Conservation (phyloP, 2,329 filamentous ascomycete genomes). For the Sphaerulina populicola region DNA sequence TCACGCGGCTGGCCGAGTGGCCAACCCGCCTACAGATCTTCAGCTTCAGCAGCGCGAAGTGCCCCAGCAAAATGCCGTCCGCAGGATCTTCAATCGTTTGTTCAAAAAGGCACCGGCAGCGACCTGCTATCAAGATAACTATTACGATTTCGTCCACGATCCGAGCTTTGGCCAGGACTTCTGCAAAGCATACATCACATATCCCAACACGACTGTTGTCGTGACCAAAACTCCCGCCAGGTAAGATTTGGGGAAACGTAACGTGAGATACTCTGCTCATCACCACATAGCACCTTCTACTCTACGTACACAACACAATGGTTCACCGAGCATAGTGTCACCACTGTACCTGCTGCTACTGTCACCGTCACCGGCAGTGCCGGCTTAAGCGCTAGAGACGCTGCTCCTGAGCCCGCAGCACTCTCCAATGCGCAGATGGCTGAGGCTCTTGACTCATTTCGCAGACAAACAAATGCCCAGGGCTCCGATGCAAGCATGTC, state of each 20-base stretch:
- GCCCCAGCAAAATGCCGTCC: slow-evolving; percentile 11
- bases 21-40: slow-evolving; percentile 13
- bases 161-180: slow-evolving; percentile 21
- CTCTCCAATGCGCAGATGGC: background rate
- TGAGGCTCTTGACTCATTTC: slow-evolving; percentile 19
- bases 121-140: slow-evolving; percentile 17
- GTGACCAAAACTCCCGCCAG: slow-evolving; percentile 26
- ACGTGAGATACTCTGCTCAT: background rate
- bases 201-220: slow-evolving; percentile 23
- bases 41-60: slow-evolving; percentile 20
- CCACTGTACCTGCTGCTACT: slow-evolving; percentile 24
- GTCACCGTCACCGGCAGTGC: slow-evolving; percentile 17
- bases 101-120: slow-evolving; percentile 17
- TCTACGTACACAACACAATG: slow-evolving; percentile 19
- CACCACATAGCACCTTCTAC: slow-evolving; percentile 15
- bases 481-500: slow-evolving; percentile 17
- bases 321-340: slow-evolving; percentile 16
- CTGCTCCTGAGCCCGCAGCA: slow-evolving; percentile 15
- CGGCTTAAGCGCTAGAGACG: slow-evolving; percentile 17
- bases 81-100: slow-evolving; percentile 22
- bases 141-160: slow-evolving; percentile 24
- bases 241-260: slow-evolving; percentile 15
- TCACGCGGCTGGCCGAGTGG: slow-evolving; percentile 22
- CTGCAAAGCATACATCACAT: slow-evolving; percentile 23
- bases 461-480: slow-evolving; percentile 13